These are phyloP conservation scores for Nepenthes gracilis DNA, from an alignment of 148 eudicot genomes.

Conservation along the genomic window DNA sequence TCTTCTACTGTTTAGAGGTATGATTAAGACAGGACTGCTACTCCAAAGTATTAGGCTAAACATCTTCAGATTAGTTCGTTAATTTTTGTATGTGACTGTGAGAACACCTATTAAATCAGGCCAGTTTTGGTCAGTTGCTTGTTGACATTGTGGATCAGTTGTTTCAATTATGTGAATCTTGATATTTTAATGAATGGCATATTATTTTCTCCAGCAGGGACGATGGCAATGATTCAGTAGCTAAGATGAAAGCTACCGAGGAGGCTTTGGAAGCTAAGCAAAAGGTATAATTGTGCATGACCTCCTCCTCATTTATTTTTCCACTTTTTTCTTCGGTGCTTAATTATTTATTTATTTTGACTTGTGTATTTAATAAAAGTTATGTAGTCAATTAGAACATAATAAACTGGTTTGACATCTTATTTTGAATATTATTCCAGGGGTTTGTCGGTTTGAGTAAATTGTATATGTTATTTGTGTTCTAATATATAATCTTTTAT, in stretches of 20 bases:
- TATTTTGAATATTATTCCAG: background rate
- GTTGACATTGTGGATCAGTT: too few relatives aligned
- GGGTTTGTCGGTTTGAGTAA: background rate
- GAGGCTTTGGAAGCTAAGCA: conserved; percentile 64
- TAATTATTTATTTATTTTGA: background rate
- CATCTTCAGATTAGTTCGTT: too few relatives aligned
- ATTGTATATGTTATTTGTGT: background rate
- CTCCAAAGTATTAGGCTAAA: too few relatives aligned
- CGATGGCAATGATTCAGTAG: conserved; percentile 58
- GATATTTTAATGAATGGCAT: conserved; percentile 7
- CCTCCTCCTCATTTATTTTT: background rate
- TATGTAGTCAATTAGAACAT: background rate
- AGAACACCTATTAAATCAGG: too few relatives aligned
- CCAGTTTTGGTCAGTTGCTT: too few relatives aligned
- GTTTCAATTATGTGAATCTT: background rate
- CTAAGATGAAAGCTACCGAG: conserved; percentile 77
- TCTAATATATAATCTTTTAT: background rate
- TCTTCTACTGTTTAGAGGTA: too few relatives aligned
- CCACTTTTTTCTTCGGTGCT: background rate
- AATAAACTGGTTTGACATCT: background rate
- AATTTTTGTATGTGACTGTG: too few relatives aligned
- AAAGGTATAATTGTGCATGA: conserved; percentile 26
- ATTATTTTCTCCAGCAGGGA: conserved; percentile 37
- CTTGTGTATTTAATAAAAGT: background rate
- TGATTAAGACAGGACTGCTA: too few relatives aligned